Base-by-base conservation (phyloP, 2,329 filamentous ascomycete genomes). In the Fusarium sp. region DNA sequence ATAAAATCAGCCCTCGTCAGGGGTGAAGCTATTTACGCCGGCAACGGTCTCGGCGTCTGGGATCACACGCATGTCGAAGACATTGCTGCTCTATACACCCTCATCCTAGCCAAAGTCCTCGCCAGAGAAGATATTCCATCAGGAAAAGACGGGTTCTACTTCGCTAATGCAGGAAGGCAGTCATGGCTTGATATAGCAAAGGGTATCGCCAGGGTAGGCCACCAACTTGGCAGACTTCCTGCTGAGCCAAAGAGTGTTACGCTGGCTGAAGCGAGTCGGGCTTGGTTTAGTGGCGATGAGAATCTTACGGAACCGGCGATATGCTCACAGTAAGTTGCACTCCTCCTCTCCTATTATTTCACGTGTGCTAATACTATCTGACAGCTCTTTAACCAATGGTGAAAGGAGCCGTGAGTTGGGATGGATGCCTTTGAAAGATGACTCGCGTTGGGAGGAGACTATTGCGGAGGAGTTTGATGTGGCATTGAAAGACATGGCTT, bases 41-140 rank as follows among this genome's bases (percentile, higher is more conserved):
- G 59, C 1, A 19, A 56, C 4, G 59, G 59, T 2, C 13, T 33
- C 1, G 37, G 37, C 1, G 9, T 56, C 4, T 62, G 48, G 43
- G 37, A 56, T 13, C 59, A 62, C 5, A 48, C 57, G 2, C 57
- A 62, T 8, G 8, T 62, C 2, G 35, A 62, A 20, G 59, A 62
- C 1, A 33, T 62, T 5, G 43, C 57, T 2, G 33, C 17, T 6
- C 37, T 62, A 0, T 62, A 62, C 30, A 24, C 32, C 1, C 57
- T 56, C n/a, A 17, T 55, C 3, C 4, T 55, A 4, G n/a, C n/a
- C 2, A 55, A 47, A 15, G 14, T 32, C 2, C 14, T 62, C 2
- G 0, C 2, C 1, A 6, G 7, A 0, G 35, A 47, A 3, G 14
- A 39, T 3, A 24, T 62, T 2, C 30, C 30, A 0, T 62, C 43